Conservation (phyloP, 805 yeast genomes). For the Saccharomycopsis babjevae region DNA sequence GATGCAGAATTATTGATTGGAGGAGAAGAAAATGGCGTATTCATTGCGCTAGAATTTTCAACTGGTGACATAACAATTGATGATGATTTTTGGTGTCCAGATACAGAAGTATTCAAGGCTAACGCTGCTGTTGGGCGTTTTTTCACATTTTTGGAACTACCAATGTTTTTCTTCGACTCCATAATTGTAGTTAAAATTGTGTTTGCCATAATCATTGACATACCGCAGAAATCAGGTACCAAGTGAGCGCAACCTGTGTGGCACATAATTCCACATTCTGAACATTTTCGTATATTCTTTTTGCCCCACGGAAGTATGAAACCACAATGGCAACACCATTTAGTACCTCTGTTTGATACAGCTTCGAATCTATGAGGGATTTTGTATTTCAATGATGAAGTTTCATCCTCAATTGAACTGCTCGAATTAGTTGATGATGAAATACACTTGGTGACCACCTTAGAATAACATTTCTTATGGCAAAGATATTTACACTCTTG, state of each 20-base stretch:
- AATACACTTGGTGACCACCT: slow-evolving; percentile 75
- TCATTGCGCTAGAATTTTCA: neutral
- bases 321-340: slow-evolving; percentile 99
- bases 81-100: neutral
- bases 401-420: slow-evolving; percentile 55
- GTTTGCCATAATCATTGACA: slow-evolving; percentile 95
- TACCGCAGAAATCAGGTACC: slow-evolving; percentile 98
- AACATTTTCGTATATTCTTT: slow-evolving; percentile 84
- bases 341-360: slow-evolving; percentile 86
- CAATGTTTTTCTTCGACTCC: slow-evolving; percentile 35
- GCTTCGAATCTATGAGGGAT: slow-evolving; percentile 96
- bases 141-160: slow-evolving; percentile 27
- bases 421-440: slow-evolving; percentile 45
- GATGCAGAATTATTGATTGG: neutral
- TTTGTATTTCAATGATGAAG: slow-evolving; percentile 80
- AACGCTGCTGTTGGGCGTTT: neutral
- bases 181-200: slow-evolving; percentile 77
- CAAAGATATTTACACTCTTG: slow-evolving; percentile 76
- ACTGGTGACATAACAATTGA: neutral
- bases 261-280: slow-evolving; percentile 90
- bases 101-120: neutral
- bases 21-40: neutral
- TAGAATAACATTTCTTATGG: slow-evolving; percentile 71
- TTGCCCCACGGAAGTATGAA: slow-evolving; percentile 91
- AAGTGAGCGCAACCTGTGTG: slow-evolving; percentile 87